A percentile compares a stretch with the other conserved stretches of the same genome.
phyloP scores from a whole-genome alignment of 2,329 filamentous ascomycete genomes.

The Diplodia intermedia region DNA sequence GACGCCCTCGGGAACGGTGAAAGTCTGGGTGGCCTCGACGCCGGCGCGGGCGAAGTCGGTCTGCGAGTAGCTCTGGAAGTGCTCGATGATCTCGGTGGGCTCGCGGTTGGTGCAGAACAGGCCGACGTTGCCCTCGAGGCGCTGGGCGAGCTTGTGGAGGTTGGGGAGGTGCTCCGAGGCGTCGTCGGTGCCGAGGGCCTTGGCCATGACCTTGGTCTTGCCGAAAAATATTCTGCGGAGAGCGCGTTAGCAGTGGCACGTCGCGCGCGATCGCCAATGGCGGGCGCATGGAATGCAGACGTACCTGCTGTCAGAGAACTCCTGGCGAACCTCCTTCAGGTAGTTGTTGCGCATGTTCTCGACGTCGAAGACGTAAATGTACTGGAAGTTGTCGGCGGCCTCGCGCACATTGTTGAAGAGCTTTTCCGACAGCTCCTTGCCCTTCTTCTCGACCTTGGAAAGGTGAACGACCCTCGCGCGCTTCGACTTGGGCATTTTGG shows the following conservation, averaged over 20 bases:
- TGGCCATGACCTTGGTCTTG: slow-evolving; percentile 99
- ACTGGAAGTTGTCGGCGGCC: slow-evolving; percentile 81
- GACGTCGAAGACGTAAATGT: slow-evolving; percentile 91
- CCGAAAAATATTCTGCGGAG: slow-evolving; percentile 79
- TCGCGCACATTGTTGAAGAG: slow-evolving; percentile 90
- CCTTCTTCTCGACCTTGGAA: slow-evolving; percentile 91
- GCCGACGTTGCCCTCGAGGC: slow-evolving; percentile 83
- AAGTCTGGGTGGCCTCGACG: slow-evolving; percentile 72
- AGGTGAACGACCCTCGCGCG: slow-evolving; percentile 87
- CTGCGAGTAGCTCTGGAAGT: slow-evolving; percentile 75
- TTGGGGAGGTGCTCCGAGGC: slow-evolving; percentile 83
- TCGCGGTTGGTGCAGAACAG: slow-evolving; percentile 86
- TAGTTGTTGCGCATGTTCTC: slow-evolving; percentile 99
- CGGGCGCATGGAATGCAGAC: slow-evolving; percentile 39
- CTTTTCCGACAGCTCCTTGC: slow-evolving; percentile 84
- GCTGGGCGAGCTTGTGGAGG: slow-evolving; percentile 70
- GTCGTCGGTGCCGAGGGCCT: slow-evolving; percentile 80
- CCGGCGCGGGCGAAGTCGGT: slow-evolving; percentile 93
- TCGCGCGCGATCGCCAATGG: slow-evolving; percentile 2
- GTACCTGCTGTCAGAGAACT: slow-evolving; percentile 84
- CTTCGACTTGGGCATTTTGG: slow-evolving; percentile 93
- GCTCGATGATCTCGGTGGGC: slow-evolving; percentile 69
- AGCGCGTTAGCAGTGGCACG: slow-evolving; percentile 16
- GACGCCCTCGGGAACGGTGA: slow-evolving; percentile 82
- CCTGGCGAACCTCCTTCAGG: slow-evolving; percentile 85